A percentile compares a stretch with the other conserved stretches of the same genome.
phyloP scores from a whole-genome alignment of 2,329 filamentous ascomycete species.

The Trichophyton simii region DNA sequence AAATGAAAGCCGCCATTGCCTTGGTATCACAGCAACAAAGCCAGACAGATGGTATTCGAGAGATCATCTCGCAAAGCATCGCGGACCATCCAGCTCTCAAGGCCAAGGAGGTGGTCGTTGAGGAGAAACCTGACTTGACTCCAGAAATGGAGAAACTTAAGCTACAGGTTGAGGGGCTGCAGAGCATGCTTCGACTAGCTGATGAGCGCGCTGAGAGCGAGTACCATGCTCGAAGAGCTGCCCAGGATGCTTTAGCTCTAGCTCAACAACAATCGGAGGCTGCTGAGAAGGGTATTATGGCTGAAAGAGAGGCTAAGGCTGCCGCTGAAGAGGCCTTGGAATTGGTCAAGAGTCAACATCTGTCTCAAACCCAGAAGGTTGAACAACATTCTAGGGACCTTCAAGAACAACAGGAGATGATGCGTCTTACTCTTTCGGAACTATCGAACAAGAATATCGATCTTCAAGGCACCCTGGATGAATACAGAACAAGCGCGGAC shows the following conservation, averaged over 20 bases:
- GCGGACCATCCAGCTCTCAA: slow-evolving; percentile 45
- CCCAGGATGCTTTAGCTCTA: slow-evolving; percentile 61
- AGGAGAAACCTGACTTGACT: slow-evolving; percentile 36
- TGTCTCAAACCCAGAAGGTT: slow-evolving; percentile 50
- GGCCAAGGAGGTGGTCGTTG: slow-evolving; percentile 36
- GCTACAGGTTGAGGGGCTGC: slow-evolving; percentile 53
- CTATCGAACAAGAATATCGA: slow-evolving; percentile 49
- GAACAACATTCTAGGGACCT: slow-evolving; percentile 57
- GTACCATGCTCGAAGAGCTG: slow-evolving; percentile 48
- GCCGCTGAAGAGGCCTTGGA: slow-evolving; percentile 55
- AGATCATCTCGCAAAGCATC: slow-evolving; percentile 52
- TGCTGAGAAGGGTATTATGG: slow-evolving; percentile 45
- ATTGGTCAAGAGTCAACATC: slow-evolving; percentile 54
- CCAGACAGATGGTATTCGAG: slow-evolving; percentile 43
- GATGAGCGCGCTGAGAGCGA: slow-evolving; percentile 55
- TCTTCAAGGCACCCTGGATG: slow-evolving; percentile 49
- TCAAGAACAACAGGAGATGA: slow-evolving; percentile 51
- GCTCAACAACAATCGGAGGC: slow-evolving; percentile 57
- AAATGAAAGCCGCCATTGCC: slow-evolving; percentile 11
- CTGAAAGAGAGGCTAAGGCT: slow-evolving; percentile 40
- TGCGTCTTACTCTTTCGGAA: slow-evolving; percentile 41
- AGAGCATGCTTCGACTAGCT: slow-evolving; percentile 53
- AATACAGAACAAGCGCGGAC: slow-evolving; percentile 49
- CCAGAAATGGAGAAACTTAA: slow-evolving; percentile 35
- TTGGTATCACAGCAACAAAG: slow-evolving; percentile 20